A percentile compares a stretch with the other conserved stretches of the same genome.
Conservation (phyloP, 176 grass and related monocot genomes). For the Phoenix dactylifera region DNA sequence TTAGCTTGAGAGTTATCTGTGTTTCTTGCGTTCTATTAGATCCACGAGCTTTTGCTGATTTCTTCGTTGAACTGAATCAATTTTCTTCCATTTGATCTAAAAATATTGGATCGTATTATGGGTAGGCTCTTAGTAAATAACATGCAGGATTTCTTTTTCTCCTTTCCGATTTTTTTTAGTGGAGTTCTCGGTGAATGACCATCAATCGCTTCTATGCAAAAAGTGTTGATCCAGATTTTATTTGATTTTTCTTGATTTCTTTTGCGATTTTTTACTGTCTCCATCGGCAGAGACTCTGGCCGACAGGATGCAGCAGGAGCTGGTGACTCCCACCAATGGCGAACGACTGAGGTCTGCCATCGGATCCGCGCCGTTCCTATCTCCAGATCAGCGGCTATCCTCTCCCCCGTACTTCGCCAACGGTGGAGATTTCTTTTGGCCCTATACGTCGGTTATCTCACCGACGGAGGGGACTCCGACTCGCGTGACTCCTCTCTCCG, state of each 20-base stretch:
- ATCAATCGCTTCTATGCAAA: too few relatives aligned
- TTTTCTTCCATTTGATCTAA: too few relatives aligned
- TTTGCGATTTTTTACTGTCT: slow-evolving; percentile 8
- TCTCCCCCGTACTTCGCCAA: slow-evolving; percentile 34
- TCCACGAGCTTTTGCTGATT: too few relatives aligned
- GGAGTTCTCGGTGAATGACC: too few relatives aligned
- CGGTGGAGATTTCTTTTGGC: slow-evolving; percentile 49
- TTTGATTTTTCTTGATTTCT: slow-evolving; percentile 8
- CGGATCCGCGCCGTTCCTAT: slow-evolving; percentile 39
- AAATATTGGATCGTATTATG: too few relatives aligned
- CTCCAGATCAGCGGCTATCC: slow-evolving; percentile 44
- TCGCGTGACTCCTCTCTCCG: slow-evolving; percentile 23
- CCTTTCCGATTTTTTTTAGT: too few relatives aligned
- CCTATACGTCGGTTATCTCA: slow-evolving; percentile 43
- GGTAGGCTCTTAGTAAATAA: too few relatives aligned
- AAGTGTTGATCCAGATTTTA: too few relatives aligned
- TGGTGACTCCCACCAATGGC: slow-evolving; percentile 35
- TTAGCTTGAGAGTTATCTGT: too few relatives aligned
- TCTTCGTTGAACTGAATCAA: too few relatives aligned
- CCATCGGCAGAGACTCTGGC: slow-evolving; percentile 10
- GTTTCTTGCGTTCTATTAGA: too few relatives aligned
- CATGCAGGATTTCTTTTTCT: too few relatives aligned
- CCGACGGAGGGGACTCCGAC: slow-evolving; percentile 36
- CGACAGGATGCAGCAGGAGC: slow-evolving; percentile 58
- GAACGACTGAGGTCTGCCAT: slow-evolving; percentile 45